A percentile compares a stretch with the other conserved stretches of the same genome.
These are phyloP conservation scores for Chaetomiaceae sp. DNA, from an alignment of 2,329 filamentous ascomycete genomes.

Conservation along the genomic window DNA sequence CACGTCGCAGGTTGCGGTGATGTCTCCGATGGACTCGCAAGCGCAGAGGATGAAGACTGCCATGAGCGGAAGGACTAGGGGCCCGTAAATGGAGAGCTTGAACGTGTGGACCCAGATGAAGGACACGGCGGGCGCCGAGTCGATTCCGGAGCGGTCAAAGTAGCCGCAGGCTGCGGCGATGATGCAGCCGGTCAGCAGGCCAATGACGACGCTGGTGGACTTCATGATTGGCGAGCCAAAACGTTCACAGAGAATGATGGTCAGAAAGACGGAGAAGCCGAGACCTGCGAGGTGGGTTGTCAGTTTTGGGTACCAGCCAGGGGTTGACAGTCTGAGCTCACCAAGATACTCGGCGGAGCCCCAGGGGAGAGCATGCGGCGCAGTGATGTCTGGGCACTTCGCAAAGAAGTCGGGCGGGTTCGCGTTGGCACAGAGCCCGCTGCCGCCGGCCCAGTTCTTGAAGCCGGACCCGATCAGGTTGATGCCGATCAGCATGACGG, in stretches of 20 bases:
- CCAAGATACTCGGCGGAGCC: conserved; percentile 74
- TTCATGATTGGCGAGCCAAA: conserved; percentile 85
- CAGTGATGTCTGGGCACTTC: conserved; percentile 61
- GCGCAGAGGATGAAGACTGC: conserved; percentile 68
- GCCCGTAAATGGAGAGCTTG: conserved; percentile 64
- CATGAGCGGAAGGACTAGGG: conserved; percentile 67
- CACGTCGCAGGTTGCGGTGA: conserved; percentile 77
- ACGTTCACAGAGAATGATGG: conserved; percentile 74
- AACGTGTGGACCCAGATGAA: conserved; percentile 81
- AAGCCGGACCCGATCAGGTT: conserved; percentile 68
- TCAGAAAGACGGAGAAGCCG: conserved; percentile 74
- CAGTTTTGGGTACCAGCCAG: background rate
- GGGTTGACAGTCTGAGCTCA: background rate
- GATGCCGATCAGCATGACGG: conserved; percentile 65
- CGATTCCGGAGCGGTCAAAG: conserved; percentile 68
- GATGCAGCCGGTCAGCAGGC: conserved; percentile 69
- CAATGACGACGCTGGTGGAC: conserved; percentile 69
- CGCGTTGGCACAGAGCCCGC: conserved; percentile 52
- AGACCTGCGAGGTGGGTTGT: conserved; percentile 39
- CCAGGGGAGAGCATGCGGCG: conserved; percentile 71
- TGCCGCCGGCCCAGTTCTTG: conserved; percentile 73
- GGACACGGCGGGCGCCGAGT: conserved; percentile 63
- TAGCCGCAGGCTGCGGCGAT: conserved; percentile 75
- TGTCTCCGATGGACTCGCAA: conserved; percentile 75
- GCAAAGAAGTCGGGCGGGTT: conserved; percentile 50